Conservation (phyloP, 805 yeast species). For the Candida rishiriensis region DNA sequence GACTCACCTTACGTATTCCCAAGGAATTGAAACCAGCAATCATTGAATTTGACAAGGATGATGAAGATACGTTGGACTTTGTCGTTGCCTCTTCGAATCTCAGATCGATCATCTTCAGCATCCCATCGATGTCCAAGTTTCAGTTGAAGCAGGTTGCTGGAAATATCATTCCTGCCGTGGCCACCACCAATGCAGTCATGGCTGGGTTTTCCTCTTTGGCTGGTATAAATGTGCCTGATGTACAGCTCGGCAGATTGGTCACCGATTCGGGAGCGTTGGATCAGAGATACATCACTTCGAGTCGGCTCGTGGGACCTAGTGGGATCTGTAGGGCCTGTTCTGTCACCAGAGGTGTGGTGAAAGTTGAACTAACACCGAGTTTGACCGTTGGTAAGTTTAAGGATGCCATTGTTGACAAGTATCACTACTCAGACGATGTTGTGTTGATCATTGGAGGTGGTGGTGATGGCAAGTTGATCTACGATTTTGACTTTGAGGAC, state of each 20-base stretch:
- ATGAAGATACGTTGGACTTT: slow-evolving; percentile 82
- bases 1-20: slow-evolving; percentile 46
- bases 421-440: slow-evolving; percentile 56
- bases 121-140: slow-evolving; percentile 70
- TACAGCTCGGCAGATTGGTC: slow-evolving; percentile 40
- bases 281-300: slow-evolving; percentile 62
- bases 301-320: slow-evolving; percentile 58
- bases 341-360: slow-evolving; percentile 48
- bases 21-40: slow-evolving; percentile 25
- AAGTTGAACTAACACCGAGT: slow-evolving; percentile 23
- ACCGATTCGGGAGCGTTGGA: slow-evolving; percentile 45
- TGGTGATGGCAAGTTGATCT: slow-evolving; percentile 47
- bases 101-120: slow-evolving; percentile 64
- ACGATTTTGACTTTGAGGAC: slow-evolving; percentile 88
- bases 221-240: slow-evolving; percentile 45
- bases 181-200: slow-evolving; percentile 94
- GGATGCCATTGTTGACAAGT: slow-evolving; percentile 40
- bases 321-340: slow-evolving; percentile 68
- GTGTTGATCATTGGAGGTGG: slow-evolving; percentile 31
- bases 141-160: slow-evolving; percentile 95
- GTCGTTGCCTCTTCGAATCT: slow-evolving; percentile 84
- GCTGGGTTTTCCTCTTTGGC: slow-evolving; percentile 83
- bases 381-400: slow-evolving; percentile 50
- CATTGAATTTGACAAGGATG: slow-evolving; percentile 88
- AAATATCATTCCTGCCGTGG: slow-evolving; percentile 96